Evolutionary conservation across 2,329 filamentous ascomycete species (phyloP).

Genomic region (Diaporthe velutina): DNA sequence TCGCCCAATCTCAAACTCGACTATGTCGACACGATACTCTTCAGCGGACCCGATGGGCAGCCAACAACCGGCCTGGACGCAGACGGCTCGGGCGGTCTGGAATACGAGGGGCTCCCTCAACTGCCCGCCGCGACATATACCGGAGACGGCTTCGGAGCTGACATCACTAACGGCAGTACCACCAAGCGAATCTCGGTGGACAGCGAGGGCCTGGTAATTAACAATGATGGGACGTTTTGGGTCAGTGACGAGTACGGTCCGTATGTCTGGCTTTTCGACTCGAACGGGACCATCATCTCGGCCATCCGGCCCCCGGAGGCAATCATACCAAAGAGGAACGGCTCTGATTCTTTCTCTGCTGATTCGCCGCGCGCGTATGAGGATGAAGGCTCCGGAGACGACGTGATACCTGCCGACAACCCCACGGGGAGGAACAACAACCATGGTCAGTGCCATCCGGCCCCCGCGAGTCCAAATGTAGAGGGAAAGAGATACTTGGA

Average conservation of each 20-base stretch:
- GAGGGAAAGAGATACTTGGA: too few species aligned
- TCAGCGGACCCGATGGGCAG: conserved; percentile 72
- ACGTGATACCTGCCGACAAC: conserved; percentile 64
- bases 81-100: conserved; percentile 64
- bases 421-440: conserved; percentile 78
- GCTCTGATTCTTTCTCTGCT: conserved; percentile 69
- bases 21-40: conserved; percentile 75
- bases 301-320: conserved; percentile 76
- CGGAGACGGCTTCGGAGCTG: conserved; percentile 76
- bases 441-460: conserved; percentile 53
- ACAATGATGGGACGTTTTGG: conserved; percentile 73
- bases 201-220: conserved; percentile 75
- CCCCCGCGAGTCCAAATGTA: not conserved
- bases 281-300: conserved; percentile 68
- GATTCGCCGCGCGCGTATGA: conserved; percentile 14
- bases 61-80: conserved; percentile 75
- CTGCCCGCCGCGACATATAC: conserved; percentile 74
- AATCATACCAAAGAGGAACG: conserved; percentile 74
- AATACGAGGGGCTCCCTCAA: conserved; percentile 70
- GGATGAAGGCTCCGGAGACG: conserved; percentile 56
- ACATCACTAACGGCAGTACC: conserved; percentile 66
- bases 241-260: conserved; percentile 79
- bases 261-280: conserved; percentile 76
- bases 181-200: conserved; percentile 70
- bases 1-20: conserved; percentile 71